phyloP scores from a whole-genome alignment of 106 monocot species.

The Dendrobium officinale region DNA sequence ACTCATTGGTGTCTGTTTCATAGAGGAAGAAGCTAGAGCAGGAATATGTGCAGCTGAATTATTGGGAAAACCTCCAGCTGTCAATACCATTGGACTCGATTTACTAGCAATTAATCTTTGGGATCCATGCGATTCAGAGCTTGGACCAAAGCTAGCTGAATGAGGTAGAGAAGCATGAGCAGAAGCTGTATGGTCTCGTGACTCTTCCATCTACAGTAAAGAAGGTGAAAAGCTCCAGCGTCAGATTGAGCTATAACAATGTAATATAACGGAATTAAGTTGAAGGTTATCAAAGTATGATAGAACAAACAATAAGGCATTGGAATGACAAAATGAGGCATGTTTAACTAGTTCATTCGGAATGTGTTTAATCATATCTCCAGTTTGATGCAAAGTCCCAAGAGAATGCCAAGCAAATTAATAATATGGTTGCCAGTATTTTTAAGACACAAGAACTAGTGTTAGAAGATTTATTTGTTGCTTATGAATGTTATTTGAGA shows the following conservation, averaged over 20 bases:
- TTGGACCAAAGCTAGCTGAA: slow-evolving; percentile 6
- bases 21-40: slow-evolving; percentile 17
- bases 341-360: not conserved
- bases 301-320: not conserved
- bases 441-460: not conserved
- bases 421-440: not conserved
- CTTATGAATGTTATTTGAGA: not conserved
- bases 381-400: not conserved
- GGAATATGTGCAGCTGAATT: slow-evolving; percentile 20
- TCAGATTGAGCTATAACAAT: not conserved
- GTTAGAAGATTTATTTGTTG: not conserved
- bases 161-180: slow-evolving; percentile 17
- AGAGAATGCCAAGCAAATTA: not conserved
- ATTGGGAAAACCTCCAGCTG: slow-evolving; percentile 33
- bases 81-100: slow-evolving; percentile 16
- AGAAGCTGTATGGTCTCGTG: slow-evolving; percentile 19
- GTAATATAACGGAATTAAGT: not conserved
- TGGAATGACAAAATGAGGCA: not conserved
- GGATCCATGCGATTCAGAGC: slow-evolving; percentile 33
- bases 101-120: slow-evolving; percentile 33
- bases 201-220: slow-evolving; percentile 50
- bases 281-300: not conserved
- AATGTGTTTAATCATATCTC: not conserved
- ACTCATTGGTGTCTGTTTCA: slow-evolving; percentile 26
- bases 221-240: not conserved